A percentile compares a stretch with the other conserved stretches of the same genome.
These are phyloP conservation scores for Linnemannia zychae DNA, from an alignment of 192 early-diverging fungal species.

Conservation along the genomic window DNA sequence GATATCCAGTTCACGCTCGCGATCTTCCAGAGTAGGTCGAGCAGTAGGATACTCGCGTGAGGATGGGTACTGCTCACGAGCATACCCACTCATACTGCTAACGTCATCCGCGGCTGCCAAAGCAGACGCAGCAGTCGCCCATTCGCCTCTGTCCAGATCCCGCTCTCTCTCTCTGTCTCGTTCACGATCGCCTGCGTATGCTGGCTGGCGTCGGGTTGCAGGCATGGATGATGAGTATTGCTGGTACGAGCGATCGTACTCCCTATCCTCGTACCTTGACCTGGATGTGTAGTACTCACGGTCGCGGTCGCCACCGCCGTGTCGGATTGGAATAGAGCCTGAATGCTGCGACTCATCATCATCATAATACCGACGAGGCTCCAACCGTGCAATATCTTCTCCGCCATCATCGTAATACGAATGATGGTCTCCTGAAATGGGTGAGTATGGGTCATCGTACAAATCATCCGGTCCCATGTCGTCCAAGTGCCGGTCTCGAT, in stretches of 20 bases:
- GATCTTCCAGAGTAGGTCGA: slow-evolving; percentile 42
- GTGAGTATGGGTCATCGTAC: slow-evolving; percentile 43
- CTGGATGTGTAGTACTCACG: slow-evolving; percentile 26
- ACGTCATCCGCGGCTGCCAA: slow-evolving; percentile 10
- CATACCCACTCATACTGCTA: slow-evolving; percentile 20
- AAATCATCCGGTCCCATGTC: slow-evolving; percentile 26
- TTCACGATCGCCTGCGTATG: slow-evolving; percentile 13
- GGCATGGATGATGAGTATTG: slow-evolving; percentile 43
- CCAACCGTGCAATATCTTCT: slow-evolving; percentile 10
- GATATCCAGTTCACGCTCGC: slow-evolving; percentile 35
- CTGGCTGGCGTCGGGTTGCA: slow-evolving; percentile 8
- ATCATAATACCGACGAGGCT: slow-evolving; percentile 26
- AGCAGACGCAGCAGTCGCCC: slow-evolving; percentile 9
- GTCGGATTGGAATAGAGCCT: slow-evolving; percentile 25
- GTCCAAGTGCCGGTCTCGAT: slow-evolving; percentile 5
- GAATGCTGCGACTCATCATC: slow-evolving; percentile 53
- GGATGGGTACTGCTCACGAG: slow-evolving; percentile 46
- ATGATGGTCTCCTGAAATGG: slow-evolving; percentile 21
- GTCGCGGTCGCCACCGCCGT: neutral
- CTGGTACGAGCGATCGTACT: slow-evolving; percentile 39
- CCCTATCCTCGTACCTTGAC: slow-evolving; percentile 32
- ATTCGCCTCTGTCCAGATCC: slow-evolving; percentile 37
- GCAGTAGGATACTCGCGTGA: slow-evolving; percentile 29
- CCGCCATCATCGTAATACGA: slow-evolving; percentile 44
- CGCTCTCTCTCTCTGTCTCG: slow-evolving; percentile 13